Evolutionary conservation across 306 rosid genomes (phyloP).

Genomic region (Castanea crenata): DNA sequence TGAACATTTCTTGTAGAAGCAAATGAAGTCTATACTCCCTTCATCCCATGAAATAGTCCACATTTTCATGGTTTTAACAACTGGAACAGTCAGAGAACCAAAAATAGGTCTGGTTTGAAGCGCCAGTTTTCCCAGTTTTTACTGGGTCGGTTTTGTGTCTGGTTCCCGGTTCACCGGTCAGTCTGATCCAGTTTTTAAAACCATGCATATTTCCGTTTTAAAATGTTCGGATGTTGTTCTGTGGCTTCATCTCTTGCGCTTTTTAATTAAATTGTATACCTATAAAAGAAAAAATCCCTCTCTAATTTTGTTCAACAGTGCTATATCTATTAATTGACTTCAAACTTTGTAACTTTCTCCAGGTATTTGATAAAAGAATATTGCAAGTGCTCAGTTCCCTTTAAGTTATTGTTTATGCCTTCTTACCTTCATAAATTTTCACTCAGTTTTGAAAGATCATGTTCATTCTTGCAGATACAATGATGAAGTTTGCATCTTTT

Average conservation of each 20-base stretch:
- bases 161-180: no score
- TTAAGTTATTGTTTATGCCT: not conserved
- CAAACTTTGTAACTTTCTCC: not conserved
- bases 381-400: not conserved
- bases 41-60: not conserved
- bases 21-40: not conserved
- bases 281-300: not conserved
- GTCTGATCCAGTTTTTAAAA: no score
- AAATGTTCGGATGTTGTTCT: not conserved
- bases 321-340: not conserved
- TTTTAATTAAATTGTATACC: no score
- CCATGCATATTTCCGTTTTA: no score
- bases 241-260: not conserved
- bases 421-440: not conserved
- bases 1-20: not conserved
- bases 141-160: no score
- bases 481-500: conserved; percentile 97
- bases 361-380: not conserved
- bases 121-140: no score
- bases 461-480: conserved; percentile 62
- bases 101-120: no score
- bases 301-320: not conserved
- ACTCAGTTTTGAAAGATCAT: not conserved
- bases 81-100: no score
- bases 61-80: not conserved